Evolutionary conservation across 148 eudicot genomes (phyloP), one percentile per base, ranked within the genome.

Genomic region (Cornus kousa): DNA sequence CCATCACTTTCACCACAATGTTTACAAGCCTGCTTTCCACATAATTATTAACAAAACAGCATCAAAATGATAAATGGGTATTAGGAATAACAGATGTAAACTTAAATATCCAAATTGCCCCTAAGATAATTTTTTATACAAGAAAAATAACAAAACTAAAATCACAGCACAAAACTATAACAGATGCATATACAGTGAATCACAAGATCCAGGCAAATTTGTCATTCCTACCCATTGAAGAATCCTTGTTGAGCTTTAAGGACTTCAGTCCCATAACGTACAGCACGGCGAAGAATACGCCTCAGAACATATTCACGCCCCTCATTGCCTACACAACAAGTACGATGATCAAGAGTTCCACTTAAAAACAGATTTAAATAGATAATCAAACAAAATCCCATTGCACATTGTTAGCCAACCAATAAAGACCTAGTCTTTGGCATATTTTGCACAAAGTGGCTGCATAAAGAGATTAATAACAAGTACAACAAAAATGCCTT

Each of bases 281-380:
- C 99, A 78, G 95, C 98, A 28, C 99, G 93, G 24, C 99, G 95
- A 75, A 97, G 98, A 77, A 97, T 97, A 73, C 99, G 95, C 81
- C 98, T 90, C 33, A 97, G 81, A 43, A 97, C 99, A 88, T 97
- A 97, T 80, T 92, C 99, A 83, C 98, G 98, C 11, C 99, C 99
- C 73, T 91, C 95, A 73, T 97, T 97, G 37, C 99, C 99, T 94
- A 86, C 80, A 82, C 22, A 82, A 43, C 5, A n/a, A 50, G 24
- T 33, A 73, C 68, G 24, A 74, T 68, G 43, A 74, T 9, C 32
- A 70, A 35, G 11, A 80, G 55, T n/a, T 17, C 53, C 2, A 24
- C 40, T 31, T 40, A 9, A 64, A 64, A 2, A 33, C 31, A 37
- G 16, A 70, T 39, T 60, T 22, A 9, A 12, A 57, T 10, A 23